Evolutionary conservation across 2,329 filamentous ascomycete species (phyloP).

Genomic region (Diplodia corticola): DNA sequence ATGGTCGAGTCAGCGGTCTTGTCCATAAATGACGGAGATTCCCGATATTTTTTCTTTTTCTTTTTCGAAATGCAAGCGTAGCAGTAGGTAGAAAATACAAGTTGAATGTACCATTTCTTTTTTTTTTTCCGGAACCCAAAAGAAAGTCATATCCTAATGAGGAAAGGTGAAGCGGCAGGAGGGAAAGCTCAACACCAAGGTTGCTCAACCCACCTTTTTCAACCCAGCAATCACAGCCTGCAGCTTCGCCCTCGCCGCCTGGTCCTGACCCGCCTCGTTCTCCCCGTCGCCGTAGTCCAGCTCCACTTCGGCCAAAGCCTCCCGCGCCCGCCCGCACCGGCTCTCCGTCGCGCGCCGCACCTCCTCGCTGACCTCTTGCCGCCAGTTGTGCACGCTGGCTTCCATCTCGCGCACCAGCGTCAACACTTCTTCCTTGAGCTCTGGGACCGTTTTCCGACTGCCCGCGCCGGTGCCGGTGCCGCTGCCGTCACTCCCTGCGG

Average conservation of each 20-base stretch:
- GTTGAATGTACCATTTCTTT: neutral
- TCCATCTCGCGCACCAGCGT: conserved; percentile 10
- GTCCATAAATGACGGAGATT: no score
- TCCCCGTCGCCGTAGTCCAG: neutral
- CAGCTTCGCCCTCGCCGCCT: neutral
- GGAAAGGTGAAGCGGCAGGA: neutral
- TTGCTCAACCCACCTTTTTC: conserved; percentile 5
- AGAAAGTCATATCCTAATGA: no score
- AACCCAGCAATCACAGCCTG: neutral
- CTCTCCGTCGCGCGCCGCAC: conserved; percentile 1
- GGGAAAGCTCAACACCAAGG: neutral
- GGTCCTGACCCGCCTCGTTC: neutral
- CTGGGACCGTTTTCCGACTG: neutral
- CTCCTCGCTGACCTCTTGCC: conserved; percentile 11
- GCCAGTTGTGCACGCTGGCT: neutral
- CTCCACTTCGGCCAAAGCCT: neutral
- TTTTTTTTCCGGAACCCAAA: neutral
- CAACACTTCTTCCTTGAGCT: neutral
- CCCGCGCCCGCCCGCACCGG: conserved; percentile 1
- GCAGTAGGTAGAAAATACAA: neutral
- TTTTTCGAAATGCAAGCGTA: neutral
- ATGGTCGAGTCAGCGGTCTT: neutral
- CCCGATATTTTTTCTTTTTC: no score
- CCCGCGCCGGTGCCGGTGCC: neutral
- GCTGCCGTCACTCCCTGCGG: no score